Base-by-base conservation (phyloP, 2,329 filamentous ascomycete species). In the Exophiala calicioides region DNA sequence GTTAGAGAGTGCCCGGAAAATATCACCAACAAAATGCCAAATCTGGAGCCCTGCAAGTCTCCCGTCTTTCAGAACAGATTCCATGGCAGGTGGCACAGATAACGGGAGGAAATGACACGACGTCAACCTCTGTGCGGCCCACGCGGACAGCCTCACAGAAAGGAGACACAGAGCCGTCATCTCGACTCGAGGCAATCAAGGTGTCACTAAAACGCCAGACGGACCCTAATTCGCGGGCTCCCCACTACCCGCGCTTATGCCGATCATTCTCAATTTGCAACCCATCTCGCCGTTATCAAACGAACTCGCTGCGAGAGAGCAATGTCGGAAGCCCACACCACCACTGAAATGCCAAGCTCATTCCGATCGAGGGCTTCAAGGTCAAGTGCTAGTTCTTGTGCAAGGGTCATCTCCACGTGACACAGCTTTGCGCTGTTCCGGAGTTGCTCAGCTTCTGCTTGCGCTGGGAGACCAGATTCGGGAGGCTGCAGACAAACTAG, bases 101-200 rank as follows among this genome's bases (percentile, higher is more conserved):
- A 13, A 30, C 29, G 18, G 33, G 29, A 36, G 12, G 23, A 33
- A 18, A 16, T 48, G 44, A 35, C 47, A 48, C 47, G 30, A 41
- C 47, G 44, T 50, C 51, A 45, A 51, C 31, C 38, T 38, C 47
- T 42, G 42, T 48, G 27, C 44, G 26, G 40, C 44, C 41, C 52
- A 45, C 38, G 41, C 44, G 52, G 44, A 37, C 29, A 43, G 43
- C 7, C 24, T 12, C n/a, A n/a, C n/a, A n/a, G n/a, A n/a, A n/a
- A 26, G 36, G 24, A 47, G 23, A 31, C 35, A 47, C 23, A 31
- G 33, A 30, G 34, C 30, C 29, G 44, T 36, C 37, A 37, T 32
- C 34, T 24, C 30, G 27, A 42, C 21, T 24, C 5, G n/a, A n/a
- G n/a, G n/a, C n/a, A 31, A 32, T 29, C 27, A 35, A 16, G 39